phyloP scores from a whole-genome alignment of 495 filamentous ascomycete species.

The Penicillium roqueforti region DNA sequence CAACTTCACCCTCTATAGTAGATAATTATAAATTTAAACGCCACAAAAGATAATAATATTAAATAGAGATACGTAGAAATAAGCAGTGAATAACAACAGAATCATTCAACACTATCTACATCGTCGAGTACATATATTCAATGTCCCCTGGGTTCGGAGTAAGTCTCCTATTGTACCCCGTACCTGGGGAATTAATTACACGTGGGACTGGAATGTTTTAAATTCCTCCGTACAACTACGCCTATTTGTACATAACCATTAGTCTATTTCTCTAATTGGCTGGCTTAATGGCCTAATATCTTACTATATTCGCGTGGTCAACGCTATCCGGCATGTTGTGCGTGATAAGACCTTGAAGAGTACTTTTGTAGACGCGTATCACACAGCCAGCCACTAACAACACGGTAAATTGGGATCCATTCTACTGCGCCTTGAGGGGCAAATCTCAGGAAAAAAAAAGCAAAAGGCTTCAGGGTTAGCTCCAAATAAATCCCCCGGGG shows the following conservation, averaged over 20 bases:
- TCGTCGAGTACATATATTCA: too few species aligned
- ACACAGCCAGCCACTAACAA: neutral
- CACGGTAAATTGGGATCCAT: neutral
- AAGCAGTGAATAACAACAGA: neutral
- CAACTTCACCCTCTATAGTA: neutral
- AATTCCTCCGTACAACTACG: too few species aligned
- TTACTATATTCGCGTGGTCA: too few species aligned
- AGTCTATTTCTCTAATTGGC: too few species aligned
- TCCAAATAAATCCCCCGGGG: neutral
- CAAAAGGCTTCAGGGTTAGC: slow-evolving; percentile 9
- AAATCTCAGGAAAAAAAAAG: neutral
- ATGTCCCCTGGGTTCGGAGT: too few species aligned
- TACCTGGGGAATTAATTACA: neutral
- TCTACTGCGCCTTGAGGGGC: slow-evolving; percentile 7
- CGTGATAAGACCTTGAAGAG: neutral
- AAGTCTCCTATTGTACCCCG: neutral
- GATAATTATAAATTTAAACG: neutral
- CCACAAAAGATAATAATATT: neutral
- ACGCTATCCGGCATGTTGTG: neutral
- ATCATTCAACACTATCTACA: too few species aligned
- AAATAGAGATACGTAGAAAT: neutral
- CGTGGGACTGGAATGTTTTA: neutral
- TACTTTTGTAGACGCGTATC: neutral
- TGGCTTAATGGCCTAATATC: neutral
- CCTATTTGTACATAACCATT: too few species aligned